A percentile compares a stretch with the other conserved stretches of the same genome.
Conservation (phyloP, 2,329 filamentous ascomycete genomes). For the Fusarium phyllophilum region DNA sequence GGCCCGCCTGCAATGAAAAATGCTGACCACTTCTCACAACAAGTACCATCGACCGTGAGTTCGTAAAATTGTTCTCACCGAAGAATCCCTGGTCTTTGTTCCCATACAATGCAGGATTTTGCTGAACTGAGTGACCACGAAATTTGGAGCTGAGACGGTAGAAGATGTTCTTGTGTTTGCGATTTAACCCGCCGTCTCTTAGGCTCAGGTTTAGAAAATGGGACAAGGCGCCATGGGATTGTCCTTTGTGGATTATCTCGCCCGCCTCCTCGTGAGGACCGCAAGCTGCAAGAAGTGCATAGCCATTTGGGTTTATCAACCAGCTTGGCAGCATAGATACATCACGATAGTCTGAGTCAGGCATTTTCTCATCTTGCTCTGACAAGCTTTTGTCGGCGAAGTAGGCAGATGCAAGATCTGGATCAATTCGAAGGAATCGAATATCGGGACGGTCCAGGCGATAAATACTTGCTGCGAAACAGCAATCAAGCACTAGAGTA, state of each 20-base stretch:
- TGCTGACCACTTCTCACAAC: not conserved
- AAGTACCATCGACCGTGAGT: not conserved
- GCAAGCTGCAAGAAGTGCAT: constrained; percentile 18
- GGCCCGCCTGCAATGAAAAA: constrained; percentile 1
- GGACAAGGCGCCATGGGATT: not conserved
- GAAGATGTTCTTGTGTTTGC: constrained; percentile 3
- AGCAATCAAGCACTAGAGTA: constrained; percentile 32
- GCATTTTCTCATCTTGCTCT: rapidly evolving
- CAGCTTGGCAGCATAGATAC: constrained; percentile 7
- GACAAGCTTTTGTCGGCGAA: not conserved
- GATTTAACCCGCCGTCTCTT: not conserved
- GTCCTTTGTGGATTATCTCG: not conserved
- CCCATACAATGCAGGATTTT: constrained; percentile 12
- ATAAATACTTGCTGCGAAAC: constrained; percentile 26
- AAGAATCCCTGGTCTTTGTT: constrained; percentile 31
- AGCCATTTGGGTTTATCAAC: constrained; percentile 14
- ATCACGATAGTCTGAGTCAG: not conserved
- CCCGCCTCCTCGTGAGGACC: constrained; percentile 9
- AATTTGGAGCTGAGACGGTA: not conserved
- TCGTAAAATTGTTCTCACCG: not conserved
- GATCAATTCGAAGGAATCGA: not conserved
- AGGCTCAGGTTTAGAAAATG: not conserved
- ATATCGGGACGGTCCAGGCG: not conserved
- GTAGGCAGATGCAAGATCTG: not conserved
- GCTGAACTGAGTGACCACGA: not conserved